Base-by-base conservation (phyloP, 2,329 filamentous ascomycete genomes). In the Fusarium euwallaceae region DNA sequence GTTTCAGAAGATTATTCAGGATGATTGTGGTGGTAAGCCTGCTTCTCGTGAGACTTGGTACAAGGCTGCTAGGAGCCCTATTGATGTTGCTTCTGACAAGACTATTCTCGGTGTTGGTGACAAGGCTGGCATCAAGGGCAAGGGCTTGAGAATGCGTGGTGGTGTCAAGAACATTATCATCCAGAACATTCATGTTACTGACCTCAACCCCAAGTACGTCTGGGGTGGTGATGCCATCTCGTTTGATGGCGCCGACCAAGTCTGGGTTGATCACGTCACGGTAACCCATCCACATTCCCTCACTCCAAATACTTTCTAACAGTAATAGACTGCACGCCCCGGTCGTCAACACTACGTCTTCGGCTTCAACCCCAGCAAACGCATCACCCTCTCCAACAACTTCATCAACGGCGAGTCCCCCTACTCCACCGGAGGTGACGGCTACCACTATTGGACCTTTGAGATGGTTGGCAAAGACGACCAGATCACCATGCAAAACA, bases 271-370 rank as follows among this genome's bases (percentile, higher is more conserved):
- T 79, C 86, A 88, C 75, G 84, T 87, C 71, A 87, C 87, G 81
- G 53, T 58, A 56, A 24, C 6, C 8, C 17, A 7, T 20, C 27
- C n/a, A 14, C 4, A 17, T 10, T 11, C 10, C 14, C 8, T 27
- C 43, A 27, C 43, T 48, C 9, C 3, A 48, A 16, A 24, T 3
- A 48, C 4, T 14, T 56, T 22, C 53, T 58, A 36, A 58, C 53
- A 34, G 27, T 37, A 9, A 22, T 22, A 58, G 53, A 88, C 87
- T 56, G 88, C 88, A 58, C 84, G 87, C 45, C 88, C 90, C 70
- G 88, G 87, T 63, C 88, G 89, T 56, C 88, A 91, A 79, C 87
- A 90, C 83, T 87, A 90, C 60, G 89, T 91, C 59, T 84, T 88
- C 51, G 89, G 89, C 70, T 86, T 85, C 77, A 76, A 79, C 4